Base-by-base conservation (phyloP, 2,329 filamentous ascomycete species). In the Alternaria tenuissima region DNA sequence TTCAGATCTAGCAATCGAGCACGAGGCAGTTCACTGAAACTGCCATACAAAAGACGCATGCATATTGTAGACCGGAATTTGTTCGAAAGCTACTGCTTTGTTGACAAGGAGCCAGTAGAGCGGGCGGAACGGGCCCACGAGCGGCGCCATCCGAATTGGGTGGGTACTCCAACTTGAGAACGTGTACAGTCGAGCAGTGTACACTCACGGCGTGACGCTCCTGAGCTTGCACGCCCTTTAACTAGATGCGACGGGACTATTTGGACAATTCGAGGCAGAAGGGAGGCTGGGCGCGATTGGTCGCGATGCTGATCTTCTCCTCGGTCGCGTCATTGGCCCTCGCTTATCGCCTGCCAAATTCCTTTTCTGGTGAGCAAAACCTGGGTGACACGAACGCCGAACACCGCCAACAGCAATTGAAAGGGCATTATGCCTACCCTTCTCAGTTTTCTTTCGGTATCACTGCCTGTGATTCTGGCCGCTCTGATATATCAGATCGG, bases 401-500 rank as follows among this genome's bases (percentile, higher is more conserved):
- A 11, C 42, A 48, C 43, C 36, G 18, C 32, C 51, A 20, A 24
- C 34, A 3, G 16, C 43, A 43, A 51, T 51, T 59, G 57, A 34
- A 26, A 42, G 28, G 20, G 32, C n/a, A 59, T 20, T 39, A 75
- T 75, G 72, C 65, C 70, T 52, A 59, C 66, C 26, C 46, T 70
- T n/a, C 61, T 57, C 3, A 49, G 55, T 20, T 55, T 73, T 3
- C 65, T 76, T 47, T 70, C 65, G 63, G 55, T 59, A 14, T 72
- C 71, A 11, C 53, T 72, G 28, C 68, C 74, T n/a, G 20, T 74
- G n/a, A 30, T 73, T 1, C 41, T 76, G 38, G 64, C 65, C 7
- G 70, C 68, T n/a, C 24, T 75, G 6, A 41, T 76, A n/a, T 75
- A 76, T 41, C 74, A 75, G 47, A 47, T 71, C 30, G 69, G 71